A percentile compares a stretch with the other conserved stretches of the same genome.
Evolutionary conservation across 176 grass and related monocot species (phyloP).

Genomic region (Bothriochloa decipiens): DNA sequence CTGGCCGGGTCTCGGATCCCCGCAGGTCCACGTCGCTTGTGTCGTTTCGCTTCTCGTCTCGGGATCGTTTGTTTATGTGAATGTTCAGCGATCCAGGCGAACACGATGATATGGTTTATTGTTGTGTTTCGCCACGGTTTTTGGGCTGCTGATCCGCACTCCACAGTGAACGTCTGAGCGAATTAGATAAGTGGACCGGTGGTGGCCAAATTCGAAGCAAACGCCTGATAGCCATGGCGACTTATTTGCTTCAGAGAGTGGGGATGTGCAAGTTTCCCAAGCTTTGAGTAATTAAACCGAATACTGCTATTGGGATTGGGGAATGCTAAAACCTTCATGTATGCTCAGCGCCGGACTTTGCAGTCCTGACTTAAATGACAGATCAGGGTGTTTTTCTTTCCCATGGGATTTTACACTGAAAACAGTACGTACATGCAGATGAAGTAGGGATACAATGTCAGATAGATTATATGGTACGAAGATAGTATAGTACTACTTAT

Average conservation of each 20-base stretch:
- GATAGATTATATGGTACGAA: background rate
- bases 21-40: background rate
- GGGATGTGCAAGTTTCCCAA: background rate
- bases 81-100: background rate
- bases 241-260: background rate
- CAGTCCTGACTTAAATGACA: background rate
- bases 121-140: background rate
- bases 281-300: background rate
- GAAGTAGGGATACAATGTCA: background rate
- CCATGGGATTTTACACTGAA: background rate
- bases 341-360: background rate
- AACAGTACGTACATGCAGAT: background rate
- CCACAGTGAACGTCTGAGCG: background rate
- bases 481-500: no score
- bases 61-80: conserved; percentile 23
- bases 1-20: no score
- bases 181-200: conserved; percentile 23
- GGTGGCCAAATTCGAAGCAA: background rate
- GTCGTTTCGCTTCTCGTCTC: background rate
- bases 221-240: background rate
- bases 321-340: background rate
- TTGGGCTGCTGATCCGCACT: conserved; percentile 18
- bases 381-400: background rate
- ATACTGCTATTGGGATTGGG: background rate
- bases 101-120: background rate